phyloP scores from a whole-genome alignment of 805 yeast genomes.

The Huiozyma sinensis region DNA sequence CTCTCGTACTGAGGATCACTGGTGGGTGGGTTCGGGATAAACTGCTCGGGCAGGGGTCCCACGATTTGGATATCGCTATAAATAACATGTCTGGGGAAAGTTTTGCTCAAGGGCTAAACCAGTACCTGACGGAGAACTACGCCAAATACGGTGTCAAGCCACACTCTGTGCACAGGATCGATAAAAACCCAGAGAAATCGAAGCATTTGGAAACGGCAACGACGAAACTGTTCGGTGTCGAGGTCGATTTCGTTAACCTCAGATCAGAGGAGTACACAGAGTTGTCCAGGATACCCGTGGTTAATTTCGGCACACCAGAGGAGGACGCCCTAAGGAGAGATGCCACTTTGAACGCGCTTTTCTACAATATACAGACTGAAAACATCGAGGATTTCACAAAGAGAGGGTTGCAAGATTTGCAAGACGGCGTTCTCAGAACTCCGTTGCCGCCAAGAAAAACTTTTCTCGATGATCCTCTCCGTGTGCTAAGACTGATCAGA shows the following conservation, averaged over 20 bases:
- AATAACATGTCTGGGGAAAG: constrained; percentile 76
- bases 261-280: constrained; percentile 78
- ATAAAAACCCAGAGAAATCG: constrained; percentile 87
- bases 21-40: constrained; percentile 99
- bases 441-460: constrained; percentile 82
- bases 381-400: constrained; percentile 79
- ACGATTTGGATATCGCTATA: constrained; percentile 89
- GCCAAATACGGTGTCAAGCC: constrained; percentile 24
- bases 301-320: constrained; percentile 77
- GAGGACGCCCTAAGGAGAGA: constrained; percentile 91
- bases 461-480: constrained; percentile 85
- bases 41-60: constrained; percentile 63
- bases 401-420: constrained; percentile 62
- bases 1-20: constrained; percentile 49
- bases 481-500: constrained; percentile 76
- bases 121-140: constrained; percentile 33
- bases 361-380: constrained; percentile 63
- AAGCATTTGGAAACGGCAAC: constrained; percentile 97
- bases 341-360: constrained; percentile 88
- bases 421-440: constrained; percentile 64
- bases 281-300: constrained; percentile 76
- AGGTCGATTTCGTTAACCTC: constrained; percentile 86
- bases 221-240: constrained; percentile 71
- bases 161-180: constrained; percentile 62
- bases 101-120: constrained; percentile 59